phyloP scores from a whole-genome alignment of 495 filamentous ascomycete genomes.

The Penicillium soppii region DNA sequence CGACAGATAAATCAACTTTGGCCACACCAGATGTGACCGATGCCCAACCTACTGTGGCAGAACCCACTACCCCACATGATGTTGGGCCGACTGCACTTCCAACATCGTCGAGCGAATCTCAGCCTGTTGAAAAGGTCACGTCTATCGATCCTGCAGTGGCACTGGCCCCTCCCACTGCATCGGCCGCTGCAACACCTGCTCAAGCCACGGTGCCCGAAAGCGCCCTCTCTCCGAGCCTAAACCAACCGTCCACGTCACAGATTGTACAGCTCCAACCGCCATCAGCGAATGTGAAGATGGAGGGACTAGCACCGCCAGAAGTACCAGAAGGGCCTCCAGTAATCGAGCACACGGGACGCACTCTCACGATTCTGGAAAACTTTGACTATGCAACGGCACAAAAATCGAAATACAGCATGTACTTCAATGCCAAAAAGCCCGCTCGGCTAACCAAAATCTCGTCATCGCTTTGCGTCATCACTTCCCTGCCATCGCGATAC shows the following conservation, averaged over 20 bases:
- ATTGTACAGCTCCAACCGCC: background rate
- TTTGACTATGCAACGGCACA: conserved; percentile 52
- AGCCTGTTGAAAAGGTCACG: background rate
- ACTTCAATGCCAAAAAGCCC: conserved; percentile 53
- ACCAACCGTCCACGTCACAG: conserved; percentile 2
- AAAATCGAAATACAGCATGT: conserved; percentile 50
- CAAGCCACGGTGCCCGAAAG: conserved; percentile 20
- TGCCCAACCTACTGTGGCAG: conserved; percentile 8
- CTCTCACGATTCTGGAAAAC: conserved; percentile 53
- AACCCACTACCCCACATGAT: conserved; percentile 3
- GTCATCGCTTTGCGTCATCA: conserved; percentile 71
- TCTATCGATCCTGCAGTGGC: conserved; percentile 2
- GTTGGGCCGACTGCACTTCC: background rate
- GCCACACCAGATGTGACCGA: conserved; percentile 3
- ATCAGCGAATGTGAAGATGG: conserved; percentile 10
- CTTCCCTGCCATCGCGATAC: conserved; percentile 73
- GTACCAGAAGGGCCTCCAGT: conserved; percentile 35
- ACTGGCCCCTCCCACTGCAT: conserved; percentile 11
- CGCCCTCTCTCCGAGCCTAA: conserved; percentile 10
- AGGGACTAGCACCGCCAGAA: conserved; percentile 16
- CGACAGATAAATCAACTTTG: conserved; percentile 1
- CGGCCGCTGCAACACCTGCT: conserved; percentile 11
- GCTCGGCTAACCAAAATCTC: conserved; percentile 49
- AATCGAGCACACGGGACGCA: conserved; percentile 51
- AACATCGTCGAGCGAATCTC: background rate